phyloP scores from a whole-genome alignment of 2,329 filamentous ascomycete genomes.

The Sporothrix variecibatus region DNA sequence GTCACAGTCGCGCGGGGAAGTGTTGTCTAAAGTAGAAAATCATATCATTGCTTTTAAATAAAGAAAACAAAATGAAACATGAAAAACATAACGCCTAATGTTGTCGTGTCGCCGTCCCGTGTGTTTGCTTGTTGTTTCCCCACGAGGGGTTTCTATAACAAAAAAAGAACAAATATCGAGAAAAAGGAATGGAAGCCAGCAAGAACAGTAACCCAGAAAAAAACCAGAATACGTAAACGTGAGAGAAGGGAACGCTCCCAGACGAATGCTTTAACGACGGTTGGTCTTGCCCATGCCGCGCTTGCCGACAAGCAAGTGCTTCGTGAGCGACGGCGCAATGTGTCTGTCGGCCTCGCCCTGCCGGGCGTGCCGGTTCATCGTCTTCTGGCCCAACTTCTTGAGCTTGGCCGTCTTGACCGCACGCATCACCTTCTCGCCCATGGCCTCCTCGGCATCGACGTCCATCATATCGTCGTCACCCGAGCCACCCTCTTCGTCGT shows the following conservation, averaged over 20 bases:
- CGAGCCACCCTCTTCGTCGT: conserved; percentile 61
- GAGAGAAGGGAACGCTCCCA: too few relatives aligned
- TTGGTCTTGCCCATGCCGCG: conserved; percentile 88
- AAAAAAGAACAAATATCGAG: neutral
- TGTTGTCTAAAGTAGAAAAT: neutral
- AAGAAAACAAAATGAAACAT: neutral
- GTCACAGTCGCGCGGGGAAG: neutral
- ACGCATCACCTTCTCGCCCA: conserved; percentile 70
- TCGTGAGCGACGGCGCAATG: conserved; percentile 74
- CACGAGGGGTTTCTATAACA: conserved; percentile 14
- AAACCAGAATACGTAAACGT: conserved; percentile 3
- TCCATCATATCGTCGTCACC: conserved; percentile 78
- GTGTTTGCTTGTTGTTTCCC: conserved; percentile 7
- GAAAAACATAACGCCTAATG: conserved; percentile 1
- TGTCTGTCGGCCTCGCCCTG: conserved; percentile 97
- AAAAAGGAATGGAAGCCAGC: neutral
- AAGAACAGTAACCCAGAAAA: neutral
- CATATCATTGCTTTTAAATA: conserved; percentile 19
- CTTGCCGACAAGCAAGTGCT: conserved; percentile 93
- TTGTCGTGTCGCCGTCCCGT: conserved; percentile 21
- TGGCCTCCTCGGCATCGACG: conserved; percentile 52
- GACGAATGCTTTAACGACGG: conserved; percentile 61
- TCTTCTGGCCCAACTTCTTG: conserved; percentile 89
- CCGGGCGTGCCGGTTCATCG: conserved; percentile 97
- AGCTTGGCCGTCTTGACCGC: conserved; percentile 71